Evolutionary conservation across 2,329 filamentous ascomycete species (phyloP), one percentile per base, ranked within the genome.

Genomic region (Dactylellina parvicollis): DNA sequence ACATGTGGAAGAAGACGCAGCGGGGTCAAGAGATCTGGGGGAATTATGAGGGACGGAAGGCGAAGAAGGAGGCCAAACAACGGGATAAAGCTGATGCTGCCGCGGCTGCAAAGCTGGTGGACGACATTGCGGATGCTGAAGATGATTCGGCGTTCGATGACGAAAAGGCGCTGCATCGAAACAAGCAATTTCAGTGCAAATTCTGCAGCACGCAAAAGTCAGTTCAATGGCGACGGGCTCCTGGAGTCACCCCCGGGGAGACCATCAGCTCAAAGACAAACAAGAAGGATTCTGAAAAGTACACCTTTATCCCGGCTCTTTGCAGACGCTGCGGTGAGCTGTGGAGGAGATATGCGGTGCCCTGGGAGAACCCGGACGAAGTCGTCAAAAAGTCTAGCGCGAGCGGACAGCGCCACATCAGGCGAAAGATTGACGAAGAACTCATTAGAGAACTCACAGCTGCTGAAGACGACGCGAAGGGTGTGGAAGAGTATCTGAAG

Each of bases 71-170:
- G 79, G 88, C 88, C 42, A 91, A 89, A 79, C 79, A 79, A 64
- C 77, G 77, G n/a, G 80, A 81, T 54, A 90, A 88, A 77, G 86
- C 86, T 24, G 90, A 91, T 77, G 89, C 88, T 49, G 54, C 69
- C 1, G 74, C 75, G 7, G 76, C 75, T 10, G 87, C 87, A 28
- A 96, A 95, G 80, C 83, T 96, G 28, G 88, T 95, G 74, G 93
- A 97, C 77, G 94, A 98, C 79, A 89, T 99, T 74, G 95, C 94
- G 5, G 90, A 99, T 79, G 90, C 94, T 75, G 86, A 90, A 12
- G 95, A 99, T 77, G 95, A 99, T 81, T 99, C 95, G 4, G 95
- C 95, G 1, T 99, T 96, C 78, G 95, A 99, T 80, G 89, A 88
- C 52, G 89, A 89, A 40, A 99, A 98, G 82, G 92, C 94, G 0